phyloP scores from a whole-genome alignment of 208 protist species.

The Plasmodiophora brassicae region DNA sequence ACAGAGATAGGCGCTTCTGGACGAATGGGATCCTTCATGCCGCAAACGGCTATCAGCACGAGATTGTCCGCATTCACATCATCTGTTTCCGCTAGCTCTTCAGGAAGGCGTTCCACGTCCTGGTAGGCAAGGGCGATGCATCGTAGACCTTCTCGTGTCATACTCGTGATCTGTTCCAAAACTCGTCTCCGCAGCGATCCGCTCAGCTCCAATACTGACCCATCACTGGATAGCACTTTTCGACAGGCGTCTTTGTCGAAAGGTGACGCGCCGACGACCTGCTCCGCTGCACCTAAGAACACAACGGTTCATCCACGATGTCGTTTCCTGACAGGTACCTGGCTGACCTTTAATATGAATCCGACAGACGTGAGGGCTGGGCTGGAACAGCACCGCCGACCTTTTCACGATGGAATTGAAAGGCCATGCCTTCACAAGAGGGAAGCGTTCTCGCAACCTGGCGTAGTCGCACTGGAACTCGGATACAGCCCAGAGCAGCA shows the following conservation, averaged over 20 bases:
- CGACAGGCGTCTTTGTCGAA: too few species aligned
- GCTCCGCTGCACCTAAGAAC: too few species aligned
- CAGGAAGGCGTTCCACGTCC: not conserved
- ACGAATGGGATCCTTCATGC: constrained; percentile 44
- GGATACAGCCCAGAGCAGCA: not conserved
- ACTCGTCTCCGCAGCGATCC: too few species aligned
- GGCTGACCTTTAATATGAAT: too few species aligned
- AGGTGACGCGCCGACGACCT: too few species aligned
- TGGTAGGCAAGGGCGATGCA: not conserved
- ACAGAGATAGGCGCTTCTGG: constrained; percentile 59
- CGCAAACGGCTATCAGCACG: not conserved
- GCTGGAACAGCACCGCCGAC: not conserved
- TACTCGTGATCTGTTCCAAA: not conserved
- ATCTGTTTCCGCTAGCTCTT: not conserved
- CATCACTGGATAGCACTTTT: too few species aligned
- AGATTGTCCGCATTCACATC: not conserved
- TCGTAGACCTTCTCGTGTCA: not conserved
- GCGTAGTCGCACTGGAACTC: not conserved
- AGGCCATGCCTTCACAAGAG: not conserved
- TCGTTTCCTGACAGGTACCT: too few species aligned
- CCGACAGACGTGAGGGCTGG: too few species aligned
- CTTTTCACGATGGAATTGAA: not conserved
- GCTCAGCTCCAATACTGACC: too few species aligned
- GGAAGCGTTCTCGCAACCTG: not conserved
- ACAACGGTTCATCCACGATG: too few species aligned